Conservation (phyloP, 2,329 filamentous ascomycete species). For the Cylindrodendrum hubeiense region DNA sequence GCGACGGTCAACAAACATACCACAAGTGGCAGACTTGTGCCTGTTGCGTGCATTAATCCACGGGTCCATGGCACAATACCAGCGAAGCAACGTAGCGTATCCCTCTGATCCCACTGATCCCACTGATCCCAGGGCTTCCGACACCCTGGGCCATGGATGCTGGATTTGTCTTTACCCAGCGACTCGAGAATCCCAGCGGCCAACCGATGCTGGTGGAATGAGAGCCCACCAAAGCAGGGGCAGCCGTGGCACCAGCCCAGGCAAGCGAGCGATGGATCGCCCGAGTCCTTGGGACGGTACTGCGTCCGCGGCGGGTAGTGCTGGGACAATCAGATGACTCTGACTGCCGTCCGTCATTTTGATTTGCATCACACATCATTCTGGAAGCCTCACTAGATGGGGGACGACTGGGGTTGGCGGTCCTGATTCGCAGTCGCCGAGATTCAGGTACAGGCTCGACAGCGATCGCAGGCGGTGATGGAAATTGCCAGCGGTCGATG, state of each 20-base stretch:
- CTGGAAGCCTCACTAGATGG: constrained; percentile 13
- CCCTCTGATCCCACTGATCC: constrained; percentile 20
- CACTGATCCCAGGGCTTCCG: constrained; percentile 20
- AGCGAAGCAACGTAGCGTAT: constrained; percentile 23
- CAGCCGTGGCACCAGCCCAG: constrained; percentile 15
- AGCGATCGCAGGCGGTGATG: constrained; percentile 29
- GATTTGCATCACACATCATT: constrained; percentile 22
- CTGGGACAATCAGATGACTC: constrained; percentile 20
- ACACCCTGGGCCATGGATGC: constrained; percentile 14
- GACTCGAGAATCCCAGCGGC: constrained; percentile 7
- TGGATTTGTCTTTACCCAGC: constrained; percentile 12
- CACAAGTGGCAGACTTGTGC: constrained; percentile 43
- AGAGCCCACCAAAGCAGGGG: constrained; percentile 3
- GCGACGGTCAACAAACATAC: constrained; percentile 41
- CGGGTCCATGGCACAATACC: constrained; percentile 34
- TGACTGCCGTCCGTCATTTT: constrained; percentile 14
- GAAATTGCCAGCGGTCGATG: constrained; percentile 38
- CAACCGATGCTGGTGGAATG: neutral
- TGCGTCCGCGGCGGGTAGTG: constrained; percentile 9
- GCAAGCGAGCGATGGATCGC: constrained; percentile 30
- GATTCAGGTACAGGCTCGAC: constrained; percentile 32
- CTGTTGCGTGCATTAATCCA: constrained; percentile 45
- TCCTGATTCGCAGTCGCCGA: constrained; percentile 41
- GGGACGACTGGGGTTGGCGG: constrained; percentile 6
- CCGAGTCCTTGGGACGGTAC: constrained; percentile 26